Conservation (phyloP, 768 basidiomycete genomes). For the Pleurotus djamor region DNA sequence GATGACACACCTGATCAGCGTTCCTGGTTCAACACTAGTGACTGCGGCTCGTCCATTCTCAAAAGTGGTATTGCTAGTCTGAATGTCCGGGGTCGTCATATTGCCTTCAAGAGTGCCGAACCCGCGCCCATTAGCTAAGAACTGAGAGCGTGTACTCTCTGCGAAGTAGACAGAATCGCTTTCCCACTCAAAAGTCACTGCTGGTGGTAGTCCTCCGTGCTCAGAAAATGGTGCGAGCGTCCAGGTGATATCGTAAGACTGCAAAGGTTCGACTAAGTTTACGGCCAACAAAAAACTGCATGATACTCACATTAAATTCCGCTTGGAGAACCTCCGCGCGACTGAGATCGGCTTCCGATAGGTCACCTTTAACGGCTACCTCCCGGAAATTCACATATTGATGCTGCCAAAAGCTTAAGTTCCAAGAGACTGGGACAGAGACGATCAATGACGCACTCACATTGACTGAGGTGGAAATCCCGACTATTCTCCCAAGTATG, state of each 20-base stretch:
- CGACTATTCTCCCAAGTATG: constrained; percentile 32
- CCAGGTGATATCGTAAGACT: constrained; percentile 35
- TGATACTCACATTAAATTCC: constrained; percentile 24
- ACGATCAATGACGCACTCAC: constrained; percentile 17
- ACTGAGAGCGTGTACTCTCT: constrained; percentile 29
- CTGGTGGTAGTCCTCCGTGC: constrained; percentile 29
- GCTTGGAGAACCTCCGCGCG: constrained; percentile 21
- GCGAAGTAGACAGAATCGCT: constrained; percentile 35
- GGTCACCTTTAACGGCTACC: constrained; percentile 29
- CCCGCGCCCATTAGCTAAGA: constrained; percentile 30
- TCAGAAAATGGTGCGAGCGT: constrained; percentile 33
- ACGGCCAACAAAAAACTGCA: neutral
- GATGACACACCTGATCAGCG: constrained; percentile 21
- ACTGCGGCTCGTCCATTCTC: neutral
- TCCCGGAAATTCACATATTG: constrained; percentile 30
- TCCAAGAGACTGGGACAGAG: neutral
- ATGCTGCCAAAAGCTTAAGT: constrained; percentile 18
- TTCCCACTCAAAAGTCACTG: constrained; percentile 27
- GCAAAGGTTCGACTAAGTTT: neutral
- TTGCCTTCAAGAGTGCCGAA: constrained; percentile 31
- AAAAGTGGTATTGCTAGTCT: constrained; percentile 3
- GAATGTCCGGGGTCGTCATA: constrained; percentile 16
- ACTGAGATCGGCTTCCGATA: constrained; percentile 29
- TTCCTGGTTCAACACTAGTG: constrained; percentile 20
- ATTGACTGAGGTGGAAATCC: constrained; percentile 24